These are phyloP conservation scores for Voacanga thouarsii DNA, from an alignment of 257 asterid species.

Conservation along the genomic window DNA sequence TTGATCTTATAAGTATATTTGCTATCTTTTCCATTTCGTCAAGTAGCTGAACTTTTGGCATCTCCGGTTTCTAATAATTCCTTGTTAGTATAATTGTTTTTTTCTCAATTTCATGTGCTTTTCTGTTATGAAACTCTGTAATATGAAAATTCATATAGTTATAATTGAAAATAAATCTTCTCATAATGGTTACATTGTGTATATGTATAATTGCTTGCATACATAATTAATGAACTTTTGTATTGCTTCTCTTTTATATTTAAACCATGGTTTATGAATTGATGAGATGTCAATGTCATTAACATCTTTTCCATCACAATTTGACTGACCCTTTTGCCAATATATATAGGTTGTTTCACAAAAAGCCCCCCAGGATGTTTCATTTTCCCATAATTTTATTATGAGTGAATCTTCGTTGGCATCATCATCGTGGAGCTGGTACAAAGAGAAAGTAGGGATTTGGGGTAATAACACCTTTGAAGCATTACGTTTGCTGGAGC, in stretches of 20 bases:
- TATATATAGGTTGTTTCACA: constrained; percentile 49
- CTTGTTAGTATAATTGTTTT: background rate
- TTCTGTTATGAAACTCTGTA: constrained; percentile 9
- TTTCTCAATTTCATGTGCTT: background rate
- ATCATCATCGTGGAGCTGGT: constrained; percentile 67
- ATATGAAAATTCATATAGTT: background rate
- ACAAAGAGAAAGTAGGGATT: constrained; percentile 54
- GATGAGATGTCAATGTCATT: too few relatives aligned
- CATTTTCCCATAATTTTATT: constrained; percentile 12
- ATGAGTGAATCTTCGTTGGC: constrained; percentile 29
- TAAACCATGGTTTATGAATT: too few relatives aligned
- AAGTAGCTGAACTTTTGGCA: too few relatives aligned
- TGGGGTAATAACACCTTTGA: constrained; percentile 46
- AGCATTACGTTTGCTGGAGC: constrained; percentile 58
- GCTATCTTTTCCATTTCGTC: too few relatives aligned
- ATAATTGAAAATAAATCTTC: too few relatives aligned
- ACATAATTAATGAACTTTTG: too few relatives aligned
- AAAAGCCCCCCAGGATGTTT: constrained; percentile 33
- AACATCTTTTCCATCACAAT: background rate
- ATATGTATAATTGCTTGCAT: too few relatives aligned
- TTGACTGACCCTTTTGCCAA: background rate
- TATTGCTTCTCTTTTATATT: too few relatives aligned
- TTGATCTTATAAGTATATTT: too few relatives aligned
- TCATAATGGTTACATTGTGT: too few relatives aligned
- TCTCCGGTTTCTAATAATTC: too few relatives aligned